A percentile compares a stretch with the other conserved stretches of the same genome.
Conservation (phyloP, 176 grass and related monocot species). For the Pontederia paniculata region DNA sequence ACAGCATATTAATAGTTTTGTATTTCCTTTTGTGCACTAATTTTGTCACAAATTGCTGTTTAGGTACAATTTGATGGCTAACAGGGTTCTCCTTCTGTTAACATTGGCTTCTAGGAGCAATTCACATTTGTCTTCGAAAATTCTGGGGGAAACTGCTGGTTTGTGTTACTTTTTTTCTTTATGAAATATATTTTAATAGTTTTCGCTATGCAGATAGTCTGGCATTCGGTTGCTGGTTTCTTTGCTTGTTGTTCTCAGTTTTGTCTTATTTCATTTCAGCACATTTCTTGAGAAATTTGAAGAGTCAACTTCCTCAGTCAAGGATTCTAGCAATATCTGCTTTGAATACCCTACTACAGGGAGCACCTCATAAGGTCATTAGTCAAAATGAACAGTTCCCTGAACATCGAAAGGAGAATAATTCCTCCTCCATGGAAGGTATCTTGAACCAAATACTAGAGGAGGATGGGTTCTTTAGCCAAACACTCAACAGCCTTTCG, state of each 20-base stretch:
- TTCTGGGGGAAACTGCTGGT: conserved; percentile 71
- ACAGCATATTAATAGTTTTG: not conserved
- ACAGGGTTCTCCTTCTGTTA: conserved; percentile 82
- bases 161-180: conserved; percentile 15
- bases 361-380: conserved; percentile 37
- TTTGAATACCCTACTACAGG: conserved; percentile 78
- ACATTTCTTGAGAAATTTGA: conserved; percentile 89
- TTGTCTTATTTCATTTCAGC: conserved; percentile 40
- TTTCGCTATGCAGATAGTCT: not conserved
- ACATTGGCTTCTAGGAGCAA: conserved; percentile 78
- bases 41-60: not conserved
- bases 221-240: not conserved
- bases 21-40: not conserved
- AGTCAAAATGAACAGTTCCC: conserved; percentile 22
- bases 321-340: conserved; percentile 96
- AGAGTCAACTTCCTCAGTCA: conserved; percentile 92
- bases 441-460: conserved; percentile 62
- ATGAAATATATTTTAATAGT: not conserved
- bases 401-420: conserved; percentile 25
- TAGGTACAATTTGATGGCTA: conserved; percentile 99
- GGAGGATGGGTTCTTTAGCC: conserved; percentile 66
- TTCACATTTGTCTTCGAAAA: conserved; percentile 56
- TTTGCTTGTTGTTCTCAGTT: conserved; percentile 6
- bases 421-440: conserved; percentile 26
- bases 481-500: conserved; percentile 69